Percentiles rank a stretch among this genome's conserved stretches.
Evolutionary conservation across 2,329 filamentous ascomycete genomes (phyloP).

Genomic region (Chaetomiaceae sp.): DNA sequence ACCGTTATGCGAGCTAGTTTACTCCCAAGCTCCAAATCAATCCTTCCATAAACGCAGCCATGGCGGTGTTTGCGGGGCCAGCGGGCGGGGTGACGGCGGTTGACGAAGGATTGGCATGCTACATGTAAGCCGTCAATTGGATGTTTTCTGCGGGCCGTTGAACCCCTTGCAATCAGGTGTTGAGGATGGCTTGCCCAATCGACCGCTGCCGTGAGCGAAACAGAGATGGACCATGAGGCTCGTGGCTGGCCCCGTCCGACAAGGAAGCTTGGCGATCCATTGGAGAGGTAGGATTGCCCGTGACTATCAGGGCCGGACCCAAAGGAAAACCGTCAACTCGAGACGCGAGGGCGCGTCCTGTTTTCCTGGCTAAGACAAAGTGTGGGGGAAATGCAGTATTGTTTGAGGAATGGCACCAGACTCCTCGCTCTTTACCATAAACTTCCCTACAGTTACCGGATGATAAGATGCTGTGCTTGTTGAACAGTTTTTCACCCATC

Average conservation of each 20-base stretch:
- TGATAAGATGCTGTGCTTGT: no score
- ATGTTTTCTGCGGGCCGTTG: neutral
- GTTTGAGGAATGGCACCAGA: no score
- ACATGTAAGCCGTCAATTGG: no score
- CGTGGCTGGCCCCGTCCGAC: neutral
- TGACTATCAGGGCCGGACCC: neutral
- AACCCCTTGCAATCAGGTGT: conserved; percentile 11
- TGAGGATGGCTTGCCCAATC: conserved; percentile 10
- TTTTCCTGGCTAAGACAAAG: no score
- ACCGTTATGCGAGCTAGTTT: conserved; percentile 3
- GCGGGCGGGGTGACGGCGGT: neutral
- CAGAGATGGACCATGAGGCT: conserved; percentile 1
- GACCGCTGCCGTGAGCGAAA: neutral
- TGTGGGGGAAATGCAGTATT: no score
- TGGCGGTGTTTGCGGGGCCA: neutral
- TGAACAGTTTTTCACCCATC: no score
- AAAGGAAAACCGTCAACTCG: neutral
- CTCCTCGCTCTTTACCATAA: no score
- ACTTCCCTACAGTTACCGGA: no score
- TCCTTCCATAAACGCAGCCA: neutral
- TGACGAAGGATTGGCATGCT: neutral
- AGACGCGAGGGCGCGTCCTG: neutral
- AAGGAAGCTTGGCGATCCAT: conserved; percentile 6
- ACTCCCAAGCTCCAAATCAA: neutral
- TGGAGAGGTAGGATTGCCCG: neutral